Evolutionary conservation across 169 alveolate genomes (phyloP).

Genomic region (Sarcocystis neurona): DNA sequence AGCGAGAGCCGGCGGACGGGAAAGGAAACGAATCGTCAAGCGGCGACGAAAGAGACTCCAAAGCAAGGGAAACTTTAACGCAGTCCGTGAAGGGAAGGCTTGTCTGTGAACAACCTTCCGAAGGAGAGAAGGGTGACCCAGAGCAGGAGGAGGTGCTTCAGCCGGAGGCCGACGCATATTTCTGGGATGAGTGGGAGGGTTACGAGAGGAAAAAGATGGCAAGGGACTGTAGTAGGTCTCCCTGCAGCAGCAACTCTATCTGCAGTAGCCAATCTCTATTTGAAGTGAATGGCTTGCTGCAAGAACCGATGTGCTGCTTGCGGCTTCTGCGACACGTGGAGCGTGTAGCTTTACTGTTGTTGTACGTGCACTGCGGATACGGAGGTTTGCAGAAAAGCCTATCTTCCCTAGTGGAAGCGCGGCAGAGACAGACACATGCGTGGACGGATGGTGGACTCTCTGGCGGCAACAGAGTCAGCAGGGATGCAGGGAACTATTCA

Average conservation of each 20-base stretch:
- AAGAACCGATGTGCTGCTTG: background rate
- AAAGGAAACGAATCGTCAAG: background rate
- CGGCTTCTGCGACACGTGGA: slow-evolving; percentile 21
- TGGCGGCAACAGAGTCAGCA: background rate
- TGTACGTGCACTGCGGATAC: slow-evolving; percentile 30
- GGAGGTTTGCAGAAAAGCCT: too few relatives aligned
- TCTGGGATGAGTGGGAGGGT: slow-evolving; percentile 17
- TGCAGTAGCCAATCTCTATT: background rate
- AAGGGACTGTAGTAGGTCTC: too few relatives aligned
- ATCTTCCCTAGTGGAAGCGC: too few relatives aligned
- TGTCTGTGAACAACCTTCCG: too few relatives aligned
- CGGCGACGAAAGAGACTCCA: background rate
- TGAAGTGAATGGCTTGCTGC: slow-evolving; percentile 4
- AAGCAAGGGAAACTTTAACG: background rate
- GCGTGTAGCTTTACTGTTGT: background rate
- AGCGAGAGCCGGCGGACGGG: background rate
- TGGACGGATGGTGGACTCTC: background rate
- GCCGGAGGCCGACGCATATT: background rate
- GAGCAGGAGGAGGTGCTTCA: background rate
- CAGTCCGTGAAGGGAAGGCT: too few relatives aligned
- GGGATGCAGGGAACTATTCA: background rate
- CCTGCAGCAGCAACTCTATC: background rate
- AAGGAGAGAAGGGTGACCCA: background rate
- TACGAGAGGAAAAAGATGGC: background rate
- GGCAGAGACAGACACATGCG: too few relatives aligned